A percentile compares a stretch with the other conserved stretches of the same genome.
Conservation (phyloP, 768 basidiomycete genomes). For the Coprinopsis sp. region DNA sequence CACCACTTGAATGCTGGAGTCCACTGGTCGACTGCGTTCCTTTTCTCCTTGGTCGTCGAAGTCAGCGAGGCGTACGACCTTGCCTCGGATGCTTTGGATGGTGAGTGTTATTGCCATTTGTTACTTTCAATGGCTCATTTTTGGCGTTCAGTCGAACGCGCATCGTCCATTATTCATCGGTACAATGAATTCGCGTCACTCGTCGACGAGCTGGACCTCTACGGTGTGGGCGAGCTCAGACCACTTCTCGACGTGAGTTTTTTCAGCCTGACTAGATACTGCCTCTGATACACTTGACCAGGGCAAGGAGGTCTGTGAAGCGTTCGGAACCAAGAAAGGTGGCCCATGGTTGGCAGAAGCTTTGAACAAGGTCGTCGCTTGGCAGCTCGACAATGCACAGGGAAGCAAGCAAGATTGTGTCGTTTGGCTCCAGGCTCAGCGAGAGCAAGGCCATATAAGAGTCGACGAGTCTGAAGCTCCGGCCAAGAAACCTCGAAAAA, state of each 20-base stretch:
- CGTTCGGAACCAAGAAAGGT: conserved; percentile 49
- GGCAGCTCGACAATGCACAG: conserved; percentile 79
- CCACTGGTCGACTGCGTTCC: conserved; percentile 65
- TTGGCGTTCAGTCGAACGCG: conserved; percentile 46
- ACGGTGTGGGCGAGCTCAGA: conserved; percentile 57
- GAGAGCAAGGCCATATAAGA: conserved; percentile 34
- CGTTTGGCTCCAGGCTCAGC: conserved; percentile 62
- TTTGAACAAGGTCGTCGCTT: conserved; percentile 65
- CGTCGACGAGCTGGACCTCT: conserved; percentile 60
- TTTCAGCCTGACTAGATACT: neutral
- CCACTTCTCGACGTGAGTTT: conserved; percentile 73
- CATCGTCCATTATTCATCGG: conserved; percentile 42
- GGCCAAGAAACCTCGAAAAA: conserved; percentile 36
- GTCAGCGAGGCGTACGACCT: conserved; percentile 50
- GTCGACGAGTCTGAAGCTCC: conserved; percentile 24
- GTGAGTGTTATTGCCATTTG: conserved; percentile 27
- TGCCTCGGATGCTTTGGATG: conserved; percentile 35
- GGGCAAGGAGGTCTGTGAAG: conserved; percentile 64
- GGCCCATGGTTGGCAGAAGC: conserved; percentile 70
- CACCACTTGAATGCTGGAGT: conserved; percentile 60
- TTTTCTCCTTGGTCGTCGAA: conserved; percentile 76
- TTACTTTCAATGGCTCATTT: too few species aligned
- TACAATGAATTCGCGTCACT: conserved; percentile 66
- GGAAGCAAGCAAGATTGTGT: conserved; percentile 63
- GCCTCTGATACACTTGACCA: conserved; percentile 23